These are phyloP conservation scores for Vitis hybrid DNA, from an alignment of 177 flowering plant genomes.

Conservation along the genomic window DNA sequence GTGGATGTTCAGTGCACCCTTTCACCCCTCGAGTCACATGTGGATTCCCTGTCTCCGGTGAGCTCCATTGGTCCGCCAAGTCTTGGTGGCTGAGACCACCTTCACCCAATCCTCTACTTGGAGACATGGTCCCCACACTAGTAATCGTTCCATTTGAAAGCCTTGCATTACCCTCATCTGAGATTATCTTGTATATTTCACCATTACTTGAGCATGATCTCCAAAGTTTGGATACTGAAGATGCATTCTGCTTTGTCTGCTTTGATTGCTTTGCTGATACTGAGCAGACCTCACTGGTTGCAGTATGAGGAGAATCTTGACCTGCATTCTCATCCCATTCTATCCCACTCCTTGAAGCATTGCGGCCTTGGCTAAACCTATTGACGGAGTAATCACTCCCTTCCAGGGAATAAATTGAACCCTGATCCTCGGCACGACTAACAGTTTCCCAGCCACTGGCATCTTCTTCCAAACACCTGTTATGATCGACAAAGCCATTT, in stretches of 20 bases:
- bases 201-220: constrained; percentile 56
- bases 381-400: constrained; percentile 68
- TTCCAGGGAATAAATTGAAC: constrained; percentile 79
- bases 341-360: constrained; percentile 51
- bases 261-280: constrained; percentile 42
- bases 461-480: constrained; percentile 63
- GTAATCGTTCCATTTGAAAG: constrained; percentile 64
- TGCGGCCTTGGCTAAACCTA: constrained; percentile 44
- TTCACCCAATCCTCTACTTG: constrained; percentile 53
- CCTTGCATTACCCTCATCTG: constrained; percentile 62
- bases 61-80: constrained; percentile 49
- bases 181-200: constrained; percentile 56
- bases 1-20: constrained; percentile 64
- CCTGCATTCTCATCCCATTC: constrained; percentile 72
- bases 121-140: constrained; percentile 42
- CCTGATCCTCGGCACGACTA: constrained; percentile 78
- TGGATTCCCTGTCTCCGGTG: constrained; percentile 49
- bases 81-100: constrained; percentile 41
- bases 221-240: constrained; percentile 78
- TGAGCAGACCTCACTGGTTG: constrained; percentile 59
- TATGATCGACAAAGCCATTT: constrained; percentile 28
- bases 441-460: constrained; percentile 96
- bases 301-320: constrained; percentile 42
- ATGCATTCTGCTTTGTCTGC: constrained; percentile 30
- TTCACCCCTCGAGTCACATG: constrained; percentile 41